A percentile compares a stretch with the other conserved stretches of the same genome.
These are phyloP conservation scores for Prunus dulcis DNA, from an alignment of 306 rosid species.

Conservation along the genomic window DNA sequence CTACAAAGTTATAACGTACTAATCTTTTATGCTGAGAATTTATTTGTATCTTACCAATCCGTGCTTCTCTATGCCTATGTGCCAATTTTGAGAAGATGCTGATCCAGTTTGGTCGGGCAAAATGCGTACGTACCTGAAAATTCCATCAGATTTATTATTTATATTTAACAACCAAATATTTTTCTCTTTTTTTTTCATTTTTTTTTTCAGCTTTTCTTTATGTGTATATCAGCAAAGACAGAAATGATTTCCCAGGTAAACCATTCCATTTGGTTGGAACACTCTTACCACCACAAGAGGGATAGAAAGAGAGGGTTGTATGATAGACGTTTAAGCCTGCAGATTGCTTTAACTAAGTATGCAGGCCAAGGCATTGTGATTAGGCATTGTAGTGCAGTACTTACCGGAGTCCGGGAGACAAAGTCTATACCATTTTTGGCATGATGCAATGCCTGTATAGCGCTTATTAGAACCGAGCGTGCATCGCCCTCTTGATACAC, in stretches of 20 bases:
- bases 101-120: slow-evolving; percentile 76
- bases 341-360: neutral
- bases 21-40: neutral
- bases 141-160: neutral
- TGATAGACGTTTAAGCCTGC: neutral
- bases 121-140: slow-evolving; percentile 71
- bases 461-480: slow-evolving; percentile 65
- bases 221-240: neutral
- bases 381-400: slow-evolving; percentile 7
- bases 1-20: too few species aligned
- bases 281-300: neutral
- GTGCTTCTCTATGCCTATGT: slow-evolving; percentile 59
- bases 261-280: neutral
- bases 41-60: slow-evolving; percentile 58
- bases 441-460: slow-evolving; percentile 63
- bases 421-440: slow-evolving; percentile 69
- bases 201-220: neutral
- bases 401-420: slow-evolving; percentile 68
- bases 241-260: neutral
- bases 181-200: too few species aligned
- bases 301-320: neutral
- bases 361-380: neutral
- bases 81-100: slow-evolving; percentile 70
- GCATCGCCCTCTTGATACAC: slow-evolving; percentile 67
- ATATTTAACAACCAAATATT: too few species aligned